Evolutionary conservation across 2,329 filamentous ascomycete species (phyloP).

Genomic region (Colletotrichum gigasporum): DNA sequence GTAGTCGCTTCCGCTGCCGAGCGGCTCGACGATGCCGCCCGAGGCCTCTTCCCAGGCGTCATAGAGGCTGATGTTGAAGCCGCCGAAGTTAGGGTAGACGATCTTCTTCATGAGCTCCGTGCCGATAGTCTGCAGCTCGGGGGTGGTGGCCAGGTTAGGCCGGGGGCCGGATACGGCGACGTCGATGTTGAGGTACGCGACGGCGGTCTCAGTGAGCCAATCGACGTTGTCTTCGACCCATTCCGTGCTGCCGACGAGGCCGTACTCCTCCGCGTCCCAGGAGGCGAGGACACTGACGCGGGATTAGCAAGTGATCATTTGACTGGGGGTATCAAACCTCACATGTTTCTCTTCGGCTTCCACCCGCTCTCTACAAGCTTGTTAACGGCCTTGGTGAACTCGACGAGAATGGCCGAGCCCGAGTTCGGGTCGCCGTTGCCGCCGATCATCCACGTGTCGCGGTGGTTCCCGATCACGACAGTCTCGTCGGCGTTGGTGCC

Average conservation of each 20-base stretch:
- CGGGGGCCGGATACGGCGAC: conserved; percentile 68
- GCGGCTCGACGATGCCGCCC: conserved; percentile 53
- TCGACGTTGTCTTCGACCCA: conserved; percentile 87
- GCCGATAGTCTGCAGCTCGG: conserved; percentile 73
- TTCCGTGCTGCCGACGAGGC: conserved; percentile 81
- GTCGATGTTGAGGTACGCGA: conserved; percentile 86
- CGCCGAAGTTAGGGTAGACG: conserved; percentile 67
- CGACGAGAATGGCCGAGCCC: conserved; percentile 79
- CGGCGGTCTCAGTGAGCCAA: conserved; percentile 76
- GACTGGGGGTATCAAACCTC: neutral
- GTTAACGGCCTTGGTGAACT: conserved; percentile 78
- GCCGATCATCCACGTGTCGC: conserved; percentile 86
- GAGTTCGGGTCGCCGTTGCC: conserved; percentile 87
- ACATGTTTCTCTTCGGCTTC: conserved; percentile 76
- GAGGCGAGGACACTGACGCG: conserved; percentile 72
- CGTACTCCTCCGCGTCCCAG: conserved; percentile 82
- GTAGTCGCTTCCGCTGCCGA: conserved; percentile 75
- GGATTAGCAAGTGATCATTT: neutral
- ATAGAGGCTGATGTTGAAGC: conserved; percentile 49
- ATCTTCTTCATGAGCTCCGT: conserved; percentile 69
- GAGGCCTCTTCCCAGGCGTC: conserved; percentile 50
- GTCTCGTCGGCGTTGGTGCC: conserved; percentile 80
- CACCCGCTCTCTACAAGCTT: conserved; percentile 77
- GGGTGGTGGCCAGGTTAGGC: conserved; percentile 69
- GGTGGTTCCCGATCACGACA: conserved; percentile 81